A percentile compares a stretch with the other conserved stretches of the same genome.
Evolutionary conservation across 176 grass and related monocot species (phyloP).

Genomic region (Ananas comosus): DNA sequence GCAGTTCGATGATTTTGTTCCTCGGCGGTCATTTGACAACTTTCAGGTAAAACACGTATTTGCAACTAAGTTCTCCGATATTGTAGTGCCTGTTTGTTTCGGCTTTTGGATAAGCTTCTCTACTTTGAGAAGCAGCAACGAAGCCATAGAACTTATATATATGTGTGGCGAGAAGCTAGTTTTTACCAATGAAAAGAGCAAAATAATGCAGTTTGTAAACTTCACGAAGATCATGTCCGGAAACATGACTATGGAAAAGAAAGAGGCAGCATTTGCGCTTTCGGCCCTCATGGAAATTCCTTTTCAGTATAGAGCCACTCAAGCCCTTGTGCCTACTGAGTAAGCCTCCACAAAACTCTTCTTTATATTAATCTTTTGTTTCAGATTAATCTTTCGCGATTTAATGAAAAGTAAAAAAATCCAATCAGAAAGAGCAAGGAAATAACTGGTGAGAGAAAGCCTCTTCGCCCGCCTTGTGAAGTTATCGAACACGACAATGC

Average conservation of each 20-base stretch:
- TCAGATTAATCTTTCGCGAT: neutral
- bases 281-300: slow-evolving; percentile 28
- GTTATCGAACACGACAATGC: neutral
- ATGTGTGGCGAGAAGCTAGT: no score
- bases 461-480: neutral
- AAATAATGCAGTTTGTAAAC: slow-evolving; percentile 22
- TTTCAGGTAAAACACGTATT: slow-evolving; percentile 18
- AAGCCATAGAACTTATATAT: no score
- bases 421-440: neutral
- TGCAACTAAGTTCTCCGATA: neutral
- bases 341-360: neutral
- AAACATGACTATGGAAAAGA: slow-evolving; percentile 7
- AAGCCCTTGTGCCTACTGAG: neutral
- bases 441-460: neutral
- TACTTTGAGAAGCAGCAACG: no score
- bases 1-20: slow-evolving; percentile 22
- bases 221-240: slow-evolving; percentile 25
- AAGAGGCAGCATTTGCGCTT: slow-evolving; percentile 26
- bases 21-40: slow-evolving; percentile 29
- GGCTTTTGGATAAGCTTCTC: neutral
- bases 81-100: neutral
- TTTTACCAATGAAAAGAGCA: neutral
- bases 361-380: neutral
- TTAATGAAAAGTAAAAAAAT: neutral
- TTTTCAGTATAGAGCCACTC: slow-evolving; percentile 16